A percentile compares a stretch with the other conserved stretches of the same genome.
Evolutionary conservation across 2,329 filamentous ascomycete species (phyloP).

Genomic region (Cordyceps militaris): DNA sequence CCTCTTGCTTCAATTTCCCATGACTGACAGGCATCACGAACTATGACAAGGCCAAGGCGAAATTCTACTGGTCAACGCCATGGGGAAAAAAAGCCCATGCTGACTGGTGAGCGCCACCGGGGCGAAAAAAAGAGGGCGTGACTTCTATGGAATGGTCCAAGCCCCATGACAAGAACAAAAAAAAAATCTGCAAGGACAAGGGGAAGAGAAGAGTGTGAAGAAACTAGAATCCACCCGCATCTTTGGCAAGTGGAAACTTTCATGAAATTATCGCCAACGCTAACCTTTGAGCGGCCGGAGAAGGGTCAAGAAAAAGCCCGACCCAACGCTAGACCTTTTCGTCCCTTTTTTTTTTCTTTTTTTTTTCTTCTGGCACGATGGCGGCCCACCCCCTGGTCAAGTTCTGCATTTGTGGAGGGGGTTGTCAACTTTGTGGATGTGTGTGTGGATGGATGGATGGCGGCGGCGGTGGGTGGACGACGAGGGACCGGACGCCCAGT

Average conservation of each 20-base stretch:
- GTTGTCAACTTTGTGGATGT: too few species aligned
- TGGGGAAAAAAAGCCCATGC: neutral
- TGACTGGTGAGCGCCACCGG: constrained; percentile 11
- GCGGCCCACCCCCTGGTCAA: neutral
- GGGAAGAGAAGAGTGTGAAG: neutral
- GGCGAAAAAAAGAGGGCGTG: neutral
- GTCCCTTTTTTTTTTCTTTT: too few species aligned
- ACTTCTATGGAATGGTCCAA: neutral
- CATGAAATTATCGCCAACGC: constrained; percentile 7
- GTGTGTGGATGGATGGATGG: neutral
- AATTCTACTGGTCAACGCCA: neutral
- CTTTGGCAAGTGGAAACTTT: neutral
- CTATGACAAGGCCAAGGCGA: neutral
- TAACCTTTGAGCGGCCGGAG: neutral
- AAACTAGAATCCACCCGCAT: neutral
- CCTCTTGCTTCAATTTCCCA: constrained; percentile 6
- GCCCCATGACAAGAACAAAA: constrained; percentile 9
- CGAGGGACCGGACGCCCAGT: neutral
- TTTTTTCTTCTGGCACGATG: too few species aligned
- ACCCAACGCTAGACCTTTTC: neutral
- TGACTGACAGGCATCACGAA: neutral
- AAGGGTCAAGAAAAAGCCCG: neutral
- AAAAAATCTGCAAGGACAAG: constrained; percentile 10
- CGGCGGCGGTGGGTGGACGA: neutral
- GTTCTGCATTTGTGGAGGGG: too few species aligned